Base-by-base conservation (phyloP, 257 asterid genomes). In the Coffea canephora region DNA sequence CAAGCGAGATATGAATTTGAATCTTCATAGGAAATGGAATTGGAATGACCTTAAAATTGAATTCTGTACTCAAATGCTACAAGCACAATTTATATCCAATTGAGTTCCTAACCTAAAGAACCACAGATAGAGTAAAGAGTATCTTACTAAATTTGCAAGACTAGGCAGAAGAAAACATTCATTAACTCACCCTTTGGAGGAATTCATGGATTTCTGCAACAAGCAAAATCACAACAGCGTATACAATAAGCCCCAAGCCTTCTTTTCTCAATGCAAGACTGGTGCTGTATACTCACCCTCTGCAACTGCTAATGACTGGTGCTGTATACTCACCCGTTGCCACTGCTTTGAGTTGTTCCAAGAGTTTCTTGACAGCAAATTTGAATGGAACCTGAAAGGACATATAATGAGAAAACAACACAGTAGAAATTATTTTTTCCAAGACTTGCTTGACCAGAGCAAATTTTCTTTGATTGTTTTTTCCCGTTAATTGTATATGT, bases 141-240 rank as follows among this genome's bases (percentile, higher is more conserved):
- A 12, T 14, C n/a, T 54, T 15, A 19, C 41, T 41, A 66, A 34
- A 62, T 71, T 36, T 45, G n/a, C 6, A 70, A 43, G 36, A 15
- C 19, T 2, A 23, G 43, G 66, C 41, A n/a, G 34, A 23, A 43
- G 41, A 71, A 34, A n/a, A 46, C 64, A 49, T 66, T 70, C 39
- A 77, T 59, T 75, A 19, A 77, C 98, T 89, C 87, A 93, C 98
- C 73, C 67, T 77, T 66, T 71, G 64, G 65, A 95, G 88, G 83
- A 92, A 90, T 82, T 59, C 83, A 13, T 81, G 78, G 77, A 95
- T 84, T 72, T 92, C 97, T 59, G 93, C 54, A 82, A 88, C 92
- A 3, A 97, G 96, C 70, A 95, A 91, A 79, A 76, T 90, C 80
- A 95, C 88, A 62, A 97, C 97, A 61, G 97, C 98, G 81, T 86